Evolutionary conservation across 495 filamentous ascomycete genomes (phyloP).

Genomic region (Pseudotulostoma volvatum): DNA sequence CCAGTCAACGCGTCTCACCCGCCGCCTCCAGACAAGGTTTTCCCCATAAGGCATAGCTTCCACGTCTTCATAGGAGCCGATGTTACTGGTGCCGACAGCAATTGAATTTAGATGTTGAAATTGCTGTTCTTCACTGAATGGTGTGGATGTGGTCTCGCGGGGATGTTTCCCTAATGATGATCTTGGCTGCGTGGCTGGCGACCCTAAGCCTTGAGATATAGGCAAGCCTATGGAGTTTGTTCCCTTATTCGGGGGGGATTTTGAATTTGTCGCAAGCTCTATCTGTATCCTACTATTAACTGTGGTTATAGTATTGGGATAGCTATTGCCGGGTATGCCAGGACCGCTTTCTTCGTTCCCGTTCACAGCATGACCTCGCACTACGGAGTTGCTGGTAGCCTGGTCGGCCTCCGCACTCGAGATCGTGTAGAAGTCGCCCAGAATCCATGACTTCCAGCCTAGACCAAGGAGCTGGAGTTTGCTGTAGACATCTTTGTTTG

Average conservation of each 20-base stretch:
- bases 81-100: background rate
- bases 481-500: constrained; percentile 19
- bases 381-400: no score
- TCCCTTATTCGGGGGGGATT: background rate
- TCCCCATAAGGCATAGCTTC: constrained; percentile 4
- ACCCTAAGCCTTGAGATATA: background rate
- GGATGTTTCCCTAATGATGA: constrained; percentile 17
- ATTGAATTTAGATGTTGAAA: background rate
- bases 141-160: constrained; percentile 6
- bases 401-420: no score
- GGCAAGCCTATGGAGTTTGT: background rate
- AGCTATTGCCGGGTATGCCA: background rate
- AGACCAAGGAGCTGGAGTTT: constrained; percentile 23
- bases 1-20: constrained; percentile 23
- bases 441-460: constrained; percentile 24
- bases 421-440: constrained; percentile 23
- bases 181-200: constrained; percentile 1
- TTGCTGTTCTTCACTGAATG: background rate
- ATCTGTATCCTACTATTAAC: background rate
- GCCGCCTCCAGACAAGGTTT: constrained; percentile 12
- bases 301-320: background rate
- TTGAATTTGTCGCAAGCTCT: background rate
- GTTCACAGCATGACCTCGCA: no score
- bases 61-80: background rate
- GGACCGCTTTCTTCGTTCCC: background rate